Percentiles rank a stretch among this genome's conserved stretches.
phyloP scores from a whole-genome alignment of 352 stramenopile genomes.

The Phytophthora fragariae region DNA sequence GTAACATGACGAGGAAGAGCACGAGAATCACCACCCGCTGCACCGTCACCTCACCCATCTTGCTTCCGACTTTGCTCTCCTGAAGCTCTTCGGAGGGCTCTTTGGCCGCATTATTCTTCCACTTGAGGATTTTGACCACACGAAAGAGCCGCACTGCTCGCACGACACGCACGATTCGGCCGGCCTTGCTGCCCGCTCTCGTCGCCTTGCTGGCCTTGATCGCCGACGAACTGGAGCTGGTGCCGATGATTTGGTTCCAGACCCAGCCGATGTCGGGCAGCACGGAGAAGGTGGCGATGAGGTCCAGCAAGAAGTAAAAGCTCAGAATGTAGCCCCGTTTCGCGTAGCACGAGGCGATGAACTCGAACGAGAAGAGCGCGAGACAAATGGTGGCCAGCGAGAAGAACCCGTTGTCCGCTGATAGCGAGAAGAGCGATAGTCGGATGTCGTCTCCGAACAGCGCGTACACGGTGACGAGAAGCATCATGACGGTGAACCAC shows the following conservation, averaged over 20 bases:
- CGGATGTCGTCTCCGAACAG: slow-evolving; percentile 94
- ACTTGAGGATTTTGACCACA: slow-evolving; percentile 89
- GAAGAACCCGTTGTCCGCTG: slow-evolving; percentile 86
- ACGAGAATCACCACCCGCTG: slow-evolving; percentile 91
- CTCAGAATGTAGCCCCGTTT: slow-evolving; percentile 85
- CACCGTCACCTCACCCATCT: slow-evolving; percentile 90
- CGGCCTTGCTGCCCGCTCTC: slow-evolving; percentile 78
- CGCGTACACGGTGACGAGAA: slow-evolving; percentile 92
- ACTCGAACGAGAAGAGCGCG: slow-evolving; percentile 91
- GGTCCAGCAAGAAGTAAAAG: slow-evolving; percentile 93
- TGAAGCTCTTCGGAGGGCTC: slow-evolving; percentile 44
- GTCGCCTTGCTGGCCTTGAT: slow-evolving; percentile 80
- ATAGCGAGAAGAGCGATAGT: slow-evolving; percentile 73
- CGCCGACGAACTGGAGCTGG: slow-evolving; percentile 56
- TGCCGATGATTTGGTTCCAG: slow-evolving; percentile 77
- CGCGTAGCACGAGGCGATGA: slow-evolving; percentile 77
- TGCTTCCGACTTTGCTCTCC: slow-evolving; percentile 90
- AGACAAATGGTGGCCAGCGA: slow-evolving; percentile 89
- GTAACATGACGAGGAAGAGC: slow-evolving; percentile 89
- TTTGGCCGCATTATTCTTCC: slow-evolving; percentile 77
- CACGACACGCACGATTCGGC: slow-evolving; percentile 87
- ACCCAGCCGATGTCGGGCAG: slow-evolving; percentile 88
- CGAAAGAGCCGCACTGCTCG: slow-evolving; percentile 85
- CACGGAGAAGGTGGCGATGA: slow-evolving; percentile 87
- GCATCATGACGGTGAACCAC: slow-evolving; percentile 85